Conservation (phyloP, 345 rosid genomes). For the Linum tenue region DNA sequence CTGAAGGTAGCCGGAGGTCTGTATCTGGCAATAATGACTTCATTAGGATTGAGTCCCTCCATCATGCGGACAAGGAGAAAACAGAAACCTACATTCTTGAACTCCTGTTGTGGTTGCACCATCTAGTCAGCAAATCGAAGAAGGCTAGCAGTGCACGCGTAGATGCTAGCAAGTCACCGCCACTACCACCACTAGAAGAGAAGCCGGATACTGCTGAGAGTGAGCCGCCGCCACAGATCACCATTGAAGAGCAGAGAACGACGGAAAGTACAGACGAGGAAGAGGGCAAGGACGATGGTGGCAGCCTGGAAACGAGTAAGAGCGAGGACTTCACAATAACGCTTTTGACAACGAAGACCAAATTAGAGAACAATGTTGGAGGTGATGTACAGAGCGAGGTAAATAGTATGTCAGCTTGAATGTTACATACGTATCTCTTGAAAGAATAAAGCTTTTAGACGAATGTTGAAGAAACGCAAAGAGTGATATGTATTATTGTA, state of each 20-base stretch:
- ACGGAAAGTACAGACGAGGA: constrained; percentile 23
- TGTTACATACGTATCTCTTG: too few relatives aligned
- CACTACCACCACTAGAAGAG: background rate
- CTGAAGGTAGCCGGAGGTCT: constrained; percentile 46
- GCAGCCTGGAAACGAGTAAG: background rate
- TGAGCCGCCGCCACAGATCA: constrained; percentile 9
- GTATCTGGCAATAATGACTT: constrained; percentile 36
- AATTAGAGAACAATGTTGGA: background rate
- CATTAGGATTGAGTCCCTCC: constrained; percentile 67
- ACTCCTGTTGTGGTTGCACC: constrained; percentile 72
- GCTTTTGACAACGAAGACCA: background rate
- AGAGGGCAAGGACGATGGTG: constrained; percentile 11
- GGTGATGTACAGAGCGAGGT: too few relatives aligned
- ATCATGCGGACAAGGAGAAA: constrained; percentile 76
- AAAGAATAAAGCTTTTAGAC: too few relatives aligned
- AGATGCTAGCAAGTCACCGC: constrained; percentile 11
- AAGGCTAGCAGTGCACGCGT: constrained; percentile 3
- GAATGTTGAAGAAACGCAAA: too few relatives aligned
- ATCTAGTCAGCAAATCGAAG: constrained; percentile 48
- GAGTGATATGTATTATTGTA: too few relatives aligned
- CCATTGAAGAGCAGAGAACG: constrained; percentile 27
- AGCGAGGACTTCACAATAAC: background rate
- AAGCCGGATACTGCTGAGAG: constrained; percentile 13
- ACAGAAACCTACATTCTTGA: constrained; percentile 77
- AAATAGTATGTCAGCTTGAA: too few relatives aligned